These are phyloP conservation scores for Blastomyces parvus DNA, from an alignment of 2,329 filamentous ascomycete genomes.

Conservation along the genomic window DNA sequence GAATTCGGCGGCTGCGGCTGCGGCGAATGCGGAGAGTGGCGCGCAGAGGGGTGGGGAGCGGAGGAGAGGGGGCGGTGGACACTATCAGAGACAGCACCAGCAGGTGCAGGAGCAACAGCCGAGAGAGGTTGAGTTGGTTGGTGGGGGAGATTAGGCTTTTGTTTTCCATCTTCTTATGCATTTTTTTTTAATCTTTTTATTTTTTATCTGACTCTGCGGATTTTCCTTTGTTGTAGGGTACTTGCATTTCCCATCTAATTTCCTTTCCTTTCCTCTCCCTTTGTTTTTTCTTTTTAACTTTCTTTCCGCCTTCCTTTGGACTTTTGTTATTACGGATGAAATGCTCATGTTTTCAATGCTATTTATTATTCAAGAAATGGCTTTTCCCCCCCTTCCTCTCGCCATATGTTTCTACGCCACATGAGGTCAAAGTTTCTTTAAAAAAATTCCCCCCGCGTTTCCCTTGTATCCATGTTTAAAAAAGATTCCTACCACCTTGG, in stretches of 20 bases:
- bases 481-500: background rate
- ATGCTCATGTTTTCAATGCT: background rate
- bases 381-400: background rate
- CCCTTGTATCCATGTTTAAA: background rate
- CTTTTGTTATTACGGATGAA: background rate
- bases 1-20: constrained; percentile 7
- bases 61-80: constrained; percentile 26
- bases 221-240: constrained; percentile 3
- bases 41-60: constrained; percentile 22
- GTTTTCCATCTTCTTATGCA: constrained; percentile 13
- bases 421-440: background rate
- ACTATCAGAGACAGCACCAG: constrained; percentile 16
- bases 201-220: constrained; percentile 9
- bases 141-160: constrained; percentile 22
- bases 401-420: background rate
- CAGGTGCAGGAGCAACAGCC: constrained; percentile 21
- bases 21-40: constrained; percentile 15
- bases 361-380: background rate
- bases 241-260: background rate
- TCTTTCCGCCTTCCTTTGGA: background rate
- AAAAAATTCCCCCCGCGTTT: background rate
- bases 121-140: constrained; percentile 31
- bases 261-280: background rate
- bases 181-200: constrained; percentile 18
- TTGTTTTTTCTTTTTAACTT: background rate